phyloP scores from a whole-genome alignment of 2,329 filamentous ascomycete species.

The Aspergillus sclerotialis region DNA sequence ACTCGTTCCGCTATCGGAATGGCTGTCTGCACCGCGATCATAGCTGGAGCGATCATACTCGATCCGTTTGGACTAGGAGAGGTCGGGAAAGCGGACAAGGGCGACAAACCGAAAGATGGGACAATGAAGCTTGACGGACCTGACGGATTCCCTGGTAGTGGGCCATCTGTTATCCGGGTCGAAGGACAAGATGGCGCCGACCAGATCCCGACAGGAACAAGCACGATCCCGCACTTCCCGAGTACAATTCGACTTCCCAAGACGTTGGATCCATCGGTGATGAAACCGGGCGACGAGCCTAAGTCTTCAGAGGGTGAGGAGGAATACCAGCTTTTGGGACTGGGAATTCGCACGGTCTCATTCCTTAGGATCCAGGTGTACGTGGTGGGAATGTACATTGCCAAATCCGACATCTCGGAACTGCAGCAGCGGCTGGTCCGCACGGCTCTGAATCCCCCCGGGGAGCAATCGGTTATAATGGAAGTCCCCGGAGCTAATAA shows the following conservation, averaged over 20 bases:
- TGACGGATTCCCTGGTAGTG: constrained; percentile 25
- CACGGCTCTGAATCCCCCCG: constrained; percentile 47
- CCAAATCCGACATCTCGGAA: constrained; percentile 71
- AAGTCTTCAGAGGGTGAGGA: constrained; percentile 40
- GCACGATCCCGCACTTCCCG: constrained; percentile 72
- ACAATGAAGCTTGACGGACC: constrained; percentile 36
- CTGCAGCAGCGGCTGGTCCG: constrained; percentile 72
- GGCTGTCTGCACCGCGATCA: constrained; percentile 29
- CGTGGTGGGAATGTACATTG: constrained; percentile 86
- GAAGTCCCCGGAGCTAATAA: constrained; percentile 48
- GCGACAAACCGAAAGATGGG: constrained; percentile 7
- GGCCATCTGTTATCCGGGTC: constrained; percentile 26
- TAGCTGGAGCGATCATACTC: constrained; percentile 34
- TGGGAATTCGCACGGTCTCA: constrained; percentile 83
- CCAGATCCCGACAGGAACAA: constrained; percentile 73
- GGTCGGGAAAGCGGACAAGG: constrained; percentile 8
- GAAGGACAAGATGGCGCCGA: constrained; percentile 57
- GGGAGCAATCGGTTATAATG: constrained; percentile 12
- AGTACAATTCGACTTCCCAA: constrained; percentile 59
- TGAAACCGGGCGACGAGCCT: constrained; percentile 30
- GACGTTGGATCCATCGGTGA: constrained; percentile 25
- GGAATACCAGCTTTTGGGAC: constrained; percentile 79
- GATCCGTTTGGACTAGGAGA: constrained; percentile 28
- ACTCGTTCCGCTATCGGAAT: constrained; percentile 31
- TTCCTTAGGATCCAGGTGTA: constrained; percentile 91